Base-by-base conservation (phyloP, 257 asterid genomes). In the Nicotiana tomentosiformis region DNA sequence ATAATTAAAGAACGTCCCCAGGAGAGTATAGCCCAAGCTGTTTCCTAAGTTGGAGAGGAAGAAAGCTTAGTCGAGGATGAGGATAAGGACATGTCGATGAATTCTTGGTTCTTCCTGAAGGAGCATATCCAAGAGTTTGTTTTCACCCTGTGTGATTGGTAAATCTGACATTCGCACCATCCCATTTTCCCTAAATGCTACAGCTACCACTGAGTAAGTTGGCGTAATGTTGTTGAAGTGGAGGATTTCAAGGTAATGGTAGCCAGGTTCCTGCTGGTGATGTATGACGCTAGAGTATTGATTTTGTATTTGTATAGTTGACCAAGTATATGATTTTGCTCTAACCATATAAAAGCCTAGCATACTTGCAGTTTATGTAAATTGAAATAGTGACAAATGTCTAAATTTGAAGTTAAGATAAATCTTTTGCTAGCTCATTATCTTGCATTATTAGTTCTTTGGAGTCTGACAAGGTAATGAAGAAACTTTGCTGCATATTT, bases 21-120 rank as follows among this genome's bases (percentile, higher is more conserved):
- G 53, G 89, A 60, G 33, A 88, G 80, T 33, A 88, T 83, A 58
- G 14, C 49, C 78, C 84, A 89, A 84, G 91, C 94, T 23, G 90
- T 79, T 84, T 88, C 93, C 67, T 94, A 92, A 89, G 43, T 61
- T 5, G 60, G 26, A 53, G 84, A 65, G 82, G 65, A 58, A 66
- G 81, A 57, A n/a, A 4, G 5, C 43, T 17, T 53, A 18, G 55
- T 35, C 2, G 30, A 64, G 60, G 77, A 14, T 58, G 30, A 64
- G 67, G 77, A 14, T 58, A 32, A 46, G 67, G 65, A 68, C 77
- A 32, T 64, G 30, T 60, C 32, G 30, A 12, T 14, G n/a, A 65
- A 37, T 61, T 66, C 55, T 66, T 33, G 35, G 61, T 51, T 81
- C 69, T 37, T 29, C 32, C 64, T 33, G 16, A 37, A 61, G 29